phyloP scores from a whole-genome alignment of 495 filamentous ascomycete genomes.

The Clohesyomyces aquaticus region DNA sequence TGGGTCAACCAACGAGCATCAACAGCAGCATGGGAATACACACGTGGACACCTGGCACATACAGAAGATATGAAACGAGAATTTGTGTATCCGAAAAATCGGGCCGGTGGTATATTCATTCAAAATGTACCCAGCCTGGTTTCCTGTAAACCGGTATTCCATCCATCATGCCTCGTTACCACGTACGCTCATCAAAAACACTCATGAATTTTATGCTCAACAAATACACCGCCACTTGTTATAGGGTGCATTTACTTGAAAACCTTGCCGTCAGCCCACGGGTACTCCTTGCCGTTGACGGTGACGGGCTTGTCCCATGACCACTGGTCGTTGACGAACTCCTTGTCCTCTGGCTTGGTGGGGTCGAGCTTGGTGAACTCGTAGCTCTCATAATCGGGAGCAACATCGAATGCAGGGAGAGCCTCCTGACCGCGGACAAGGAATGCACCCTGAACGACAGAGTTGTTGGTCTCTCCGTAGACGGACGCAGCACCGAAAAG shows the following conservation, averaged over 20 bases:
- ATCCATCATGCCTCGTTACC: conserved; percentile 2
- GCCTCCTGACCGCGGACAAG: conserved; percentile 89
- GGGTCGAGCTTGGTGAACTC: conserved; percentile 93
- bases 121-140: not conserved
- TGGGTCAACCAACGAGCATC: not conserved
- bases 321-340: conserved; percentile 86
- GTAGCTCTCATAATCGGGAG: conserved; percentile 97
- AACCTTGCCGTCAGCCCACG: conserved; percentile 87
- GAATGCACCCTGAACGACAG: conserved; percentile 87
- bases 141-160: not conserved
- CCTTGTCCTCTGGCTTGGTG: conserved; percentile 76
- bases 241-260: conserved; percentile 76
- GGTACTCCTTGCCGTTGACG: conserved; percentile 78
- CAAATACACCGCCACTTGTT: not conserved
- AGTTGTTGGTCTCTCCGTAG: conserved; percentile 84
- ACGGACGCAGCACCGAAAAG: conserved; percentile 92
- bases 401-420: conserved; percentile 88
- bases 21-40: not conserved
- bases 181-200: not conserved
- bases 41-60: not conserved
- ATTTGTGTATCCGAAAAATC: not conserved
- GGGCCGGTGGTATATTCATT: not conserved
- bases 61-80: not conserved
- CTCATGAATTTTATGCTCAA: not conserved
- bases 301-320: conserved; percentile 79